These are phyloP conservation scores for Nasturtium officinale DNA, from an alignment of 345 rosid genomes.

Conservation along the genomic window DNA sequence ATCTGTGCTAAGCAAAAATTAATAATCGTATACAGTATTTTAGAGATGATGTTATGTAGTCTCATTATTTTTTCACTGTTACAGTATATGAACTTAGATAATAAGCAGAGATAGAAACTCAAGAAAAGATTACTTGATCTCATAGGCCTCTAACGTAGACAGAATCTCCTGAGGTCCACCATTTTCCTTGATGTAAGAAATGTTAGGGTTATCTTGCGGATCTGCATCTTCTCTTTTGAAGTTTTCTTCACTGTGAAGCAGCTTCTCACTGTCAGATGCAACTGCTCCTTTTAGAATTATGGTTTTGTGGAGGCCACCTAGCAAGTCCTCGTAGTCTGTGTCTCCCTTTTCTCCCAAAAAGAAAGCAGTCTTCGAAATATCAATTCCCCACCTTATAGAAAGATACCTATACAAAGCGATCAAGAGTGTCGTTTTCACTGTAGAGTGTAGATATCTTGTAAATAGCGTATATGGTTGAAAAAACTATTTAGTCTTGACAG, in stretches of 20 bases:
- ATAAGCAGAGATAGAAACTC: constrained; percentile 15
- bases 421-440: constrained; percentile 18
- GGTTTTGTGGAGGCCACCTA: constrained; percentile 76
- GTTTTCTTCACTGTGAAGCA: constrained; percentile 58
- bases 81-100: constrained; percentile 28
- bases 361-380: constrained; percentile 58
- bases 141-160: constrained; percentile 51
- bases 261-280: constrained; percentile 62
- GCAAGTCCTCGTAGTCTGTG: constrained; percentile 71
- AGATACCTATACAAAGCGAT: constrained; percentile 64
- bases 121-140: constrained; percentile 47
- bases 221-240: constrained; percentile 63
- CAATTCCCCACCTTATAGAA: constrained; percentile 79
- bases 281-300: constrained; percentile 61
- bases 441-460: not conserved
- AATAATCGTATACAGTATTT: constrained; percentile 29
- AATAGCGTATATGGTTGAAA: constrained; percentile 6
- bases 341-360: constrained; percentile 85
- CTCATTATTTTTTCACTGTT: constrained; percentile 6
- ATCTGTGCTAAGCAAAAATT: constrained; percentile 6
- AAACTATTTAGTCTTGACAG: constrained; percentile 3
- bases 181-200: constrained; percentile 46
- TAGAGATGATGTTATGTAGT: constrained; percentile 8
- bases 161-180: constrained; percentile 53
- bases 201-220: constrained; percentile 53